Evolutionary conservation across 202 grass and related monocot genomes (phyloP).

Genomic region (Dendrocalamus latiflorus): DNA sequence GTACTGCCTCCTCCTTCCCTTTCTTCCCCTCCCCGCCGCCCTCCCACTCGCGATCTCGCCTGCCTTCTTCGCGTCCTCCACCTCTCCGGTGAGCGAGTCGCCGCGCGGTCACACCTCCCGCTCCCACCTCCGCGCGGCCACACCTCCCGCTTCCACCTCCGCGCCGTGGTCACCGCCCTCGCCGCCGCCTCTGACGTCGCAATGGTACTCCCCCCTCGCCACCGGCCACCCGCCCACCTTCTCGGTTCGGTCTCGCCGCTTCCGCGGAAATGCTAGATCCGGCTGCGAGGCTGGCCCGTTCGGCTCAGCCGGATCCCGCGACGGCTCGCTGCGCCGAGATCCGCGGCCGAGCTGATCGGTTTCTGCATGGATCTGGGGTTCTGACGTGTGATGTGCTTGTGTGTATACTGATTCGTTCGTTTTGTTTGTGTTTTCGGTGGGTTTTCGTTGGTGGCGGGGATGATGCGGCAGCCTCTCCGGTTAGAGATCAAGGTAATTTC

Average conservation of each 20-base stretch:
- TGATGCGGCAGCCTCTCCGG: conserved; percentile 57
- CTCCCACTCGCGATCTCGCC: conserved; percentile 1
- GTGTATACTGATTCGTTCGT: conserved; percentile 14
- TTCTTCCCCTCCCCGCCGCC: not conserved
- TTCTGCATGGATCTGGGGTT: conserved; percentile 20
- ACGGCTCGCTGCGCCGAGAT: conserved; percentile 21
- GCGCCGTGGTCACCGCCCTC: not conserved
- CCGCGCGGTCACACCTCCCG: no score
- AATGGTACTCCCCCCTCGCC: conserved; percentile 41
- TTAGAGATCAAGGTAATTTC: conserved; percentile 82
- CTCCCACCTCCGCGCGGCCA: not conserved
- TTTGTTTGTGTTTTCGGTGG: conserved; percentile 27
- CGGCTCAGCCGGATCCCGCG: not conserved
- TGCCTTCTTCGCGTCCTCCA: not conserved
- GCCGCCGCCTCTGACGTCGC: not conserved
- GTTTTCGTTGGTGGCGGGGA: not conserved
- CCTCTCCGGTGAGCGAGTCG: not conserved
- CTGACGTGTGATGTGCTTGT: not conserved
- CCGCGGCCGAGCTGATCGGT: not conserved
- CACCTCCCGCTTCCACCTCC: not conserved
- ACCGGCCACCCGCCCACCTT: not conserved
- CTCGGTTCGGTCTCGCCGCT: not conserved
- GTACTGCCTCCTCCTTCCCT: no score
- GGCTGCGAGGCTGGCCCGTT: not conserved
- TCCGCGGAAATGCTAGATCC: conserved; percentile 37